Conservation (phyloP, 1,139 yeast species). For the Kodamaea sp. region DNA sequence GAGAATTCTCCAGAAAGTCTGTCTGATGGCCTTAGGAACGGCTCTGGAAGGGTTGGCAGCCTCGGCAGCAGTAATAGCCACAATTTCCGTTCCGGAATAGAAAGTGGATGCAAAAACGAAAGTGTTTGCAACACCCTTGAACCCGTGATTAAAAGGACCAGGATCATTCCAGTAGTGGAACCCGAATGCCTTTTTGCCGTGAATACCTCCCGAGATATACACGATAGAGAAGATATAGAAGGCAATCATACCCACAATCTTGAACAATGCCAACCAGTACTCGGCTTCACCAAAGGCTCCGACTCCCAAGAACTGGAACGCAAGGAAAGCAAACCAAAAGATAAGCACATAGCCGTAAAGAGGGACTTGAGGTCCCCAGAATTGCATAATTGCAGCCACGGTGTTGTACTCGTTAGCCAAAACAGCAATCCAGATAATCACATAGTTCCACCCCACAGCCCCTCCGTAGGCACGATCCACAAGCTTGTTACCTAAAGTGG, state of each 20-base stretch:
- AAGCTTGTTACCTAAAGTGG: conserved; percentile 52
- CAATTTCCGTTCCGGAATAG: conserved; percentile 59
- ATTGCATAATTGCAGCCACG: conserved; percentile 52
- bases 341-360: conserved; percentile 57
- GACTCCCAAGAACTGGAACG: conserved; percentile 59
- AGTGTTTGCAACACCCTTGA: conserved; percentile 62
- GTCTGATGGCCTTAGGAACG: conserved; percentile 59
- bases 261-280: conserved; percentile 61
- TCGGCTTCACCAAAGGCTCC: conserved; percentile 67
- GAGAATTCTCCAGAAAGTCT: conserved; percentile 54
- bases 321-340: conserved; percentile 55
- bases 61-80: conserved; percentile 59
- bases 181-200: conserved; percentile 52
- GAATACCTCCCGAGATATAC: conserved; percentile 68
- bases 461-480: conserved; percentile 62
- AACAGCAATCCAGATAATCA: conserved; percentile 62
- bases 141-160: conserved; percentile 38
- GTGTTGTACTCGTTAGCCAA: conserved; percentile 61
- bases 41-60: conserved; percentile 56
- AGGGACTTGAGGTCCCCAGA: conserved; percentile 64
- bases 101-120: conserved; percentile 70
- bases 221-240: conserved; percentile 60
- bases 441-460: conserved; percentile 63
- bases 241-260: conserved; percentile 55
- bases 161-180: conserved; percentile 56